Conservation (phyloP, 1,284 basidiomycete genomes). For the Sutorius eximius region DNA sequence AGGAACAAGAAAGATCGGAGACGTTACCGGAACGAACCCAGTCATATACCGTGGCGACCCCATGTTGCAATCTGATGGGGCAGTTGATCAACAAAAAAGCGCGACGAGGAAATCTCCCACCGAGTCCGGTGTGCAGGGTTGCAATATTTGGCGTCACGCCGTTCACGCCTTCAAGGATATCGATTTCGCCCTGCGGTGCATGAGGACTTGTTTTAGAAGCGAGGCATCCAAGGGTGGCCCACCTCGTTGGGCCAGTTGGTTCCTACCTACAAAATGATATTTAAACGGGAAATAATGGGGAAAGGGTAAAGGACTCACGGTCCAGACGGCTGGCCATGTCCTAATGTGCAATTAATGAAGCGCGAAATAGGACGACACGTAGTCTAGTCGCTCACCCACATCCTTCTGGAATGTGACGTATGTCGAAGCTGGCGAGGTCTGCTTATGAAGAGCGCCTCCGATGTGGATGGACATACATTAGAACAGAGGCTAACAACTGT, state of each 20-base stretch:
- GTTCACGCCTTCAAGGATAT: constrained; percentile 37
- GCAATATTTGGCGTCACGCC: constrained; percentile 28
- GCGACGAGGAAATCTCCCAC: constrained; percentile 11
- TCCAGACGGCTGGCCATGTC: constrained; percentile 32
- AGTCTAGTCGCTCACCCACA: constrained; percentile 25
- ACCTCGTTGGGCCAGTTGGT: constrained; percentile 23
- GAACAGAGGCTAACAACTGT: constrained; percentile 14
- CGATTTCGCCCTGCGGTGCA: constrained; percentile 33
- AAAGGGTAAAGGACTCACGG: constrained; percentile 14
- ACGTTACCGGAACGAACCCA: constrained; percentile 18
- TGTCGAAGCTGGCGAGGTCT: constrained; percentile 23
- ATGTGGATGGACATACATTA: constrained; percentile 17
- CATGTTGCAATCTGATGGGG: constrained; percentile 23
- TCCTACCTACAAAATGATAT: constrained; percentile 19
- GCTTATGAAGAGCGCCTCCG: background rate
- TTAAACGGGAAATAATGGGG: background rate
- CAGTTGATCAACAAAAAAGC: background rate
- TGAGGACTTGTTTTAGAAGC: background rate
- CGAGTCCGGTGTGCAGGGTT: constrained; percentile 21
- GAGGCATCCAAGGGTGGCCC: background rate
- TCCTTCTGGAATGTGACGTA: constrained; percentile 29
- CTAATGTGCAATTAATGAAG: constrained; percentile 6
- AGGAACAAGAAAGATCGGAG: background rate
- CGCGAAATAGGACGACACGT: background rate
- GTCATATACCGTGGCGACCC: constrained; percentile 19